A percentile compares a stretch with the other conserved stretches of the same genome.
Evolutionary conservation across 2,329 filamentous ascomycete species (phyloP).

Genomic region (Aspergillus sp.): DNA sequence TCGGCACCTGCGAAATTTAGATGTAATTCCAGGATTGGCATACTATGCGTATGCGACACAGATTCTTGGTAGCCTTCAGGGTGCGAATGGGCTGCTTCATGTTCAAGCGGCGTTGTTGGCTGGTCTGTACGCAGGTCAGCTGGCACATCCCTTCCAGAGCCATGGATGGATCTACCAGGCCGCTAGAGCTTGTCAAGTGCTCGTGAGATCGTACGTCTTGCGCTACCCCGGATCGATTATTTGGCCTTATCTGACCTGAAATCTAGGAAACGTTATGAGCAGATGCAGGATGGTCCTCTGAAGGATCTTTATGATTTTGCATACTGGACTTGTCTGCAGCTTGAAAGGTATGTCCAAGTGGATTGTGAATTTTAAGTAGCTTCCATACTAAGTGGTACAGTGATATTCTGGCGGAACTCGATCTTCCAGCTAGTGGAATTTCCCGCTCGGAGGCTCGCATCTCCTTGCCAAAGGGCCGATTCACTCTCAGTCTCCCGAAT

Average conservation of each 20-base stretch:
- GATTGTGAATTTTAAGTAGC: not conserved
- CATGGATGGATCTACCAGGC: constrained; percentile 64
- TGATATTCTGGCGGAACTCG: constrained; percentile 86
- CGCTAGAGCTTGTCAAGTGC: constrained; percentile 59
- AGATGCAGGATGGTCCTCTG: constrained; percentile 21
- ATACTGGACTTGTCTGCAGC: constrained; percentile 90
- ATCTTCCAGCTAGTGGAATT: constrained; percentile 58
- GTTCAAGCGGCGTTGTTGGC: constrained; percentile 82
- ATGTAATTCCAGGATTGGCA: constrained; percentile 81
- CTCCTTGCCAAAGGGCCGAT: constrained; percentile 32
- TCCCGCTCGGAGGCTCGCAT: constrained; percentile 49
- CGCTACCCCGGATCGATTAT: too few relatives aligned
- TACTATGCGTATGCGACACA: constrained; percentile 85
- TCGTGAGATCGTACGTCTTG: constrained; percentile 62
- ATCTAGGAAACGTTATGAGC: constrained; percentile 28
- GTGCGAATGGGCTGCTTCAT: constrained; percentile 73
- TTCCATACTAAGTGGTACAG: constrained; percentile 41
- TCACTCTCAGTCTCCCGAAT: constrained; percentile 26
- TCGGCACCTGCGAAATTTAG: constrained; percentile 58
- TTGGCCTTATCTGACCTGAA: constrained; percentile 3
- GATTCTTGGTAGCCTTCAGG: constrained; percentile 76
- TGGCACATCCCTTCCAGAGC: constrained; percentile 82
- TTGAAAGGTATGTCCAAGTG: constrained; percentile 65
- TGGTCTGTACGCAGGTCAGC: constrained; percentile 81
- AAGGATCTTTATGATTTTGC: constrained; percentile 68